These are phyloP conservation scores for Candida sp. DNA, from an alignment of 1,139 yeast genomes.

Conservation along the genomic window DNA sequence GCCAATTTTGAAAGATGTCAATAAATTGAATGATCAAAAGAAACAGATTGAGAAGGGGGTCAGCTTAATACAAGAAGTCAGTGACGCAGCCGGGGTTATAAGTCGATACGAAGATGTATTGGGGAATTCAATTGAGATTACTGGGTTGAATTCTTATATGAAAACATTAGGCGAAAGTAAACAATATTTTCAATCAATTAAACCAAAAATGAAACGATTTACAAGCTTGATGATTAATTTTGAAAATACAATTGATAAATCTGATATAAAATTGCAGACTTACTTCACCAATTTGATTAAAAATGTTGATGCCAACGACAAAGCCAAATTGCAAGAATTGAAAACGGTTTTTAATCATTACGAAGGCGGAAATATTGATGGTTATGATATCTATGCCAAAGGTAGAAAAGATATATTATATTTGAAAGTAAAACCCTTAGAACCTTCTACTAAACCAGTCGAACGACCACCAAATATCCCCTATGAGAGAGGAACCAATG, in stretches of 20 bases:
- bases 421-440: constrained; percentile 36
- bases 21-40: constrained; percentile 52
- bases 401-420: constrained; percentile 44
- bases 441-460: constrained; percentile 32
- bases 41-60: constrained; percentile 61
- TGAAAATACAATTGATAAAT: constrained; percentile 41
- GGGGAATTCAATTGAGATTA: constrained; percentile 32
- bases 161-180: constrained; percentile 33
- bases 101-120: constrained; percentile 48
- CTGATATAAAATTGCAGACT: constrained; percentile 40
- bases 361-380: constrained; percentile 11
- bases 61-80: constrained; percentile 58
- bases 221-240: constrained; percentile 48
- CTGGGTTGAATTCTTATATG: constrained; percentile 38
- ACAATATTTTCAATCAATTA: constrained; percentile 31
- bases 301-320: constrained; percentile 5
- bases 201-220: constrained; percentile 39
- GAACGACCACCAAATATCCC: constrained; percentile 38
- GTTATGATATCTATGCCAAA: constrained; percentile 34
- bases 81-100: constrained; percentile 60
- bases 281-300: constrained; percentile 21
- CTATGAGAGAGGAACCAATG: constrained; percentile 61
- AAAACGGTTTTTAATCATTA: constrained; percentile 43
- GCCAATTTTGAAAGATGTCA: constrained; percentile 69
- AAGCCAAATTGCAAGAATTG: constrained; percentile 8